Evolutionary conservation across 352 stramenopile genomes (phyloP).

Genomic region (Phytophthora pluvialis): DNA sequence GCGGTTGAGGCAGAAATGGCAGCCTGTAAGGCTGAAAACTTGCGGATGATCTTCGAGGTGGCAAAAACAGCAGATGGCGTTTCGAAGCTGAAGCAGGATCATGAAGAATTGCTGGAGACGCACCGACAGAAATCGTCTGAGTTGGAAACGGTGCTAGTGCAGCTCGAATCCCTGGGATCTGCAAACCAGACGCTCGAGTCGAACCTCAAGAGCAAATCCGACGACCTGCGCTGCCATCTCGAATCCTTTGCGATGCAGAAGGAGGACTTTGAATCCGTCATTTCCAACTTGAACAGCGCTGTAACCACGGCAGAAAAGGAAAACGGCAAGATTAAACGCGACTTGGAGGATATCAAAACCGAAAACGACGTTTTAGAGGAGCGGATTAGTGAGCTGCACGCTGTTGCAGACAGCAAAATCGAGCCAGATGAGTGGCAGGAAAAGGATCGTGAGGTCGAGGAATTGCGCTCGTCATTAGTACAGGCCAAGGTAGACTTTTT

Average conservation of each 20-base stretch:
- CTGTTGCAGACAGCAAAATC: slow-evolving; percentile 40
- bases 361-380: slow-evolving; percentile 70
- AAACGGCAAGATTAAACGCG: slow-evolving; percentile 38
- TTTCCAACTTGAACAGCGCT: slow-evolving; percentile 26
- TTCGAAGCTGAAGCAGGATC: slow-evolving; percentile 68
- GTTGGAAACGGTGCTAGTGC: slow-evolving; percentile 35
- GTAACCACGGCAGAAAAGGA: slow-evolving; percentile 31
- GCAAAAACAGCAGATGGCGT: slow-evolving; percentile 68
- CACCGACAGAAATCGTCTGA: slow-evolving; percentile 44
- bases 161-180: slow-evolving; percentile 39
- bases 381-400: slow-evolving; percentile 55
- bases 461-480: slow-evolving; percentile 62
- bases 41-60: slow-evolving; percentile 79
- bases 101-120: slow-evolving; percentile 46
- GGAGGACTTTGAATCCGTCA: slow-evolving; percentile 38
- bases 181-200: slow-evolving; percentile 38
- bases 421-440: slow-evolving; percentile 49
- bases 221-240: slow-evolving; percentile 26
- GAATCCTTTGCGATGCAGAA: slow-evolving; percentile 51
- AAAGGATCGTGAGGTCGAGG: slow-evolving; percentile 61
- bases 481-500: slow-evolving; percentile 63
- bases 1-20: slow-evolving; percentile 55
- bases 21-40: slow-evolving; percentile 73
- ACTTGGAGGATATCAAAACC: slow-evolving; percentile 53
- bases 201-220: slow-evolving; percentile 31